These are phyloP conservation scores for Saturnispora bothae DNA, from an alignment of 805 yeast species.

Conservation along the genomic window DNA sequence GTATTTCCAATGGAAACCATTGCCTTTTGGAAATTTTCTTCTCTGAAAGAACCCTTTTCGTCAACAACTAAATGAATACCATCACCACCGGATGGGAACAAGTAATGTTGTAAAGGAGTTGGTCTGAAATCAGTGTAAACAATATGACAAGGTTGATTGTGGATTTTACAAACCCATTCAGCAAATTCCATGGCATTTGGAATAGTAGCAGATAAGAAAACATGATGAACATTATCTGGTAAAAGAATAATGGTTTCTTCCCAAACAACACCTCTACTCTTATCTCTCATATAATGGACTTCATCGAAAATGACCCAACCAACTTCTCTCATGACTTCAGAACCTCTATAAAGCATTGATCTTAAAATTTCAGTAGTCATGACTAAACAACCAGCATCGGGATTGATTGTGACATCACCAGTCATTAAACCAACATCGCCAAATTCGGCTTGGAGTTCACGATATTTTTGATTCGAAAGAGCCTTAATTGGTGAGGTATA, in stretches of 20 bases:
- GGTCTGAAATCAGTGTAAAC: slow-evolving; percentile 99
- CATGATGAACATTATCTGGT: slow-evolving; percentile 91
- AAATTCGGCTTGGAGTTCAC: slow-evolving; percentile 40
- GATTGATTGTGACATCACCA: slow-evolving; percentile 96
- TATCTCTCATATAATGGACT: slow-evolving; percentile 95
- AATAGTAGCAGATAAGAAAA: slow-evolving; percentile 86
- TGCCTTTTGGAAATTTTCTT: slow-evolving; percentile 96
- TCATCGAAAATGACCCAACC: slow-evolving; percentile 97
- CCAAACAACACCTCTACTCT: slow-evolving; percentile 98
- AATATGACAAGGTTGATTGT: slow-evolving; percentile 94
- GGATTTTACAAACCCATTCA: slow-evolving; percentile 95
- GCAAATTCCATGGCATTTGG: slow-evolving; percentile 98
- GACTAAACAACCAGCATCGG: slow-evolving; percentile 90
- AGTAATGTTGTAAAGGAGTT: slow-evolving; percentile 93
- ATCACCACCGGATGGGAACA: slow-evolving; percentile 97
- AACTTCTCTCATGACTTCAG: slow-evolving; percentile 91
- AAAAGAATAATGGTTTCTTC: slow-evolving; percentile 97
- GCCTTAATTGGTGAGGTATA: slow-evolving; percentile 94
- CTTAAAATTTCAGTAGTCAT: slow-evolving; percentile 97
- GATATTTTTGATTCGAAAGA: slow-evolving; percentile 78
- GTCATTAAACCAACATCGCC: slow-evolving; percentile 86
- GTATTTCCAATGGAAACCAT: slow-evolving; percentile 86
- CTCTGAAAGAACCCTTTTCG: slow-evolving; percentile 91
- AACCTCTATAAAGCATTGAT: slow-evolving; percentile 93
- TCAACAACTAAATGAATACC: slow-evolving; percentile 97